phyloP scores from a whole-genome alignment of 768 basidiomycete species.

The Kwoniella sp. region DNA sequence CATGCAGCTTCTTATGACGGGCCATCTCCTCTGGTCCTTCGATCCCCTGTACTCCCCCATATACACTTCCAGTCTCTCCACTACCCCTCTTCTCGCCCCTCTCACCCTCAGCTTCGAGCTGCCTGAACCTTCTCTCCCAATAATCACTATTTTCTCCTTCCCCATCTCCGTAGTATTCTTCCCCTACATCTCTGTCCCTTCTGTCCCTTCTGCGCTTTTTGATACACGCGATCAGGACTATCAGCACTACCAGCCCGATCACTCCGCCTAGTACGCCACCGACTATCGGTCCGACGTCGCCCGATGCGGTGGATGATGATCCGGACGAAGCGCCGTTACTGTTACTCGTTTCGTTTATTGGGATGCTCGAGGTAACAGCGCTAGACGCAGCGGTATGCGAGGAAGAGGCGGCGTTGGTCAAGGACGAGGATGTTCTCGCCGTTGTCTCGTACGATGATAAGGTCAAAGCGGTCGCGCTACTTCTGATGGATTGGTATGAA shows the following conservation, averaged over 20 bases:
- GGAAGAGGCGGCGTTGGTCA: not conserved
- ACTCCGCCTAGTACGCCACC: slow-evolving; percentile 22
- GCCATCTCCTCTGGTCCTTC: not conserved
- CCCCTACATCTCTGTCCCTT: slow-evolving; percentile 5
- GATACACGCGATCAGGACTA: slow-evolving; percentile 1
- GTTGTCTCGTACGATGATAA: not conserved
- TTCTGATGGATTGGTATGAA: not conserved
- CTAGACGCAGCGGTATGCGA: not conserved
- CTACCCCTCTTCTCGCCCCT: slow-evolving; percentile 3
- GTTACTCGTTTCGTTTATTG: not conserved
- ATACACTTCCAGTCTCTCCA: slow-evolving; percentile 10
- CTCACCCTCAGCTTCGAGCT: slow-evolving; percentile 27
- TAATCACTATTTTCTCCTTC: slow-evolving; percentile 22
- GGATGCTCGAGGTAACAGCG: not conserved
- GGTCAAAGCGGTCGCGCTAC: not conserved
- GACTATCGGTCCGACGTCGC: slow-evolving; percentile 13
- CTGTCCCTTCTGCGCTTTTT: slow-evolving; percentile 6
- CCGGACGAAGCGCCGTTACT: not conserved
- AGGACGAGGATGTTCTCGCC: not conserved
- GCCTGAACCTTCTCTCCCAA: slow-evolving; percentile 40
- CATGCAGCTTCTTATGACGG: not conserved
- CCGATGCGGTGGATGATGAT: not conserved
- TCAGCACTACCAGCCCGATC: slow-evolving; percentile 6
- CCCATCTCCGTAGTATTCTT: not conserved
- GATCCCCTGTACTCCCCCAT: not conserved